Base-by-base conservation (phyloP, 148 eudicot genomes). In the Rhododendron ovatum region DNA sequence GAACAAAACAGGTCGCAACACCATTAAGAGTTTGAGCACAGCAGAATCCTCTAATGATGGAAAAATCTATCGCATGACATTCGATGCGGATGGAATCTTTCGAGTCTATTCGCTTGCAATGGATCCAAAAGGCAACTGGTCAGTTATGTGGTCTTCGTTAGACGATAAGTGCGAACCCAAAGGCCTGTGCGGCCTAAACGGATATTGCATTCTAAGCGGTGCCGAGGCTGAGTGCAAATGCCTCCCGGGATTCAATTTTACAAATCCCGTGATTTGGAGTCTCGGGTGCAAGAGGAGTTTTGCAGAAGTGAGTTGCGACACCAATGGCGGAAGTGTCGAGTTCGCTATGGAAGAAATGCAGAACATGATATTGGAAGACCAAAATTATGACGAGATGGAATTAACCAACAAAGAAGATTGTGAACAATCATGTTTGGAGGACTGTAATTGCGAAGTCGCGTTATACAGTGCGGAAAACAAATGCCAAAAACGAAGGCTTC, bases 31-130 rank as follows among this genome's bases (percentile, higher is more conserved):
- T 84, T 0, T 88, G 75, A 86, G 90, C 1, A 0, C 41, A 18
- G 87, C 86, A 69, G 85, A 86, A 26, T 20, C 26, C 33, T 67
- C 82, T 3, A 37, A 30, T 14, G 7, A 48, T 37, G 82, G 63
- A 43, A 71, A 53, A 1, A 55, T 86, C 20, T 84, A 53, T 71
- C 63, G 61, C 2, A 12, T 71, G 87, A 87, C 50, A 82, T 1
- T 87, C 18, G 91, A 89, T 82, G 53, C 39, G 9, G 92, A 87
- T 78, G 92, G 92, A 24, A 87, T 91, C 24, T 61, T 91, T 43
- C 81, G 90, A 48, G 15, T 87, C 61, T 89, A 91, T 82, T 89
- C 86, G 1, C 61, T 18, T 0, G 77, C 30, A 7, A 15, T 79
- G 73, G 79, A 63, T 26, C 53, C 15, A 0, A 47, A 47, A 47